phyloP scores from a whole-genome alignment of 176 grass and related monocot species.

The Carex myosuroides region DNA sequence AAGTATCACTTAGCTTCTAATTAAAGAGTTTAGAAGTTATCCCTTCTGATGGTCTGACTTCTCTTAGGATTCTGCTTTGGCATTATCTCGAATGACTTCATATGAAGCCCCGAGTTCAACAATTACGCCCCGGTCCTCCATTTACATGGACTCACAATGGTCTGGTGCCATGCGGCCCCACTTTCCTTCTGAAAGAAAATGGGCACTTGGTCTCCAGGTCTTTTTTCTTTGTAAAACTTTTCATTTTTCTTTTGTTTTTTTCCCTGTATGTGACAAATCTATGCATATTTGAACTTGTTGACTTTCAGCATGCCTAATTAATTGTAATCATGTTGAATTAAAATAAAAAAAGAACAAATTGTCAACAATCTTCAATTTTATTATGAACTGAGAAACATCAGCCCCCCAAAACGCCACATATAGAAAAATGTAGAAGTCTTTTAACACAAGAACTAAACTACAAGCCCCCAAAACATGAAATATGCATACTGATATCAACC shows the following conservation, averaged over 20 bases:
- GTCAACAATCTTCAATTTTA: background rate
- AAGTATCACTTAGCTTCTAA: no score
- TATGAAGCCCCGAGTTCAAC: conserved; percentile 39
- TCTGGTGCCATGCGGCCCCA: conserved; percentile 39
- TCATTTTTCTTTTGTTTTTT: background rate
- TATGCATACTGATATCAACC: background rate
- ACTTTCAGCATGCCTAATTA: background rate
- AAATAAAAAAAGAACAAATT: background rate
- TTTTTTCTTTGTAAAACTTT: background rate
- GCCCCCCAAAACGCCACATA: background rate
- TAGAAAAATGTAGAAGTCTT: background rate
- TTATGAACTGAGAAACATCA: background rate
- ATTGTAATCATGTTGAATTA: background rate
- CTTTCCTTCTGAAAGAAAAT: conserved; percentile 69
- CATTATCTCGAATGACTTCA: conserved; percentile 35
- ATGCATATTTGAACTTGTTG: background rate
- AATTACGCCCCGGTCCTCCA: conserved; percentile 30
- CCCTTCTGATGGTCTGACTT: background rate
- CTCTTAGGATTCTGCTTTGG: conserved; percentile 13
- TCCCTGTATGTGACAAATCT: background rate
- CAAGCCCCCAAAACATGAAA: background rate
- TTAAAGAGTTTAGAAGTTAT: no score
- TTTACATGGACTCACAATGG: conserved; percentile 60
- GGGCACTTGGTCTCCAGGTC: conserved; percentile 89
- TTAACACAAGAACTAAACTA: background rate